Base-by-base conservation (phyloP, 768 basidiomycete genomes). In the Tylopilus vinaceipallidus region DNA sequence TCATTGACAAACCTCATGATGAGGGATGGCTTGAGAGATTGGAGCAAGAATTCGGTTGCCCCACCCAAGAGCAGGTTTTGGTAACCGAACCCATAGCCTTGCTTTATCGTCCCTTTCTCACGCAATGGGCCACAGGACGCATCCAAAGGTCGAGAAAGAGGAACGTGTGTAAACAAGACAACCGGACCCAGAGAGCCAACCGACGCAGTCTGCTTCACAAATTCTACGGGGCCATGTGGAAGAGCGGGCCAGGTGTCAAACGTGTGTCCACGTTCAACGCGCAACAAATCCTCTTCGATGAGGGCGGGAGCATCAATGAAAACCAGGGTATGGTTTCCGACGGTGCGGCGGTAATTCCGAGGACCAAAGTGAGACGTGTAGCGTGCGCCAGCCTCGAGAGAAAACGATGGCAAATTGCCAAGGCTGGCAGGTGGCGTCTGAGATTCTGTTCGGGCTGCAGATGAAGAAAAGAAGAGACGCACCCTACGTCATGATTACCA, bases 401-500 rank as follows among this genome's bases (percentile, higher is more conserved):
- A 75, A 62, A 71, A 72, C 20, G 49, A 48, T 16, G 46, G 14
- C 6, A 58, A 52, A 16, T 56, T 47, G 12, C 71, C 70, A 14
- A 74, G 61, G 22, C 69, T 70, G 45, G 23, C 39, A 34, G 33
- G 34, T 22, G 32, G 24, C 46, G 53, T 8, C 32, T 55, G 35
- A 54, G 27, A n/a, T 27, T 37, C 44, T 19, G 29, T 17, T 34
- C 43, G 19, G 12, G n/a, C 17, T 38, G 11, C 13, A 38, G 41
- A 43, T 13, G 58, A 17, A 51, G 34, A 46, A 16, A 37, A 44
- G 27, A 44, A 16, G 41, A 42, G 27, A 59, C 76, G 50, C 64
- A 89, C 82, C 88, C 90, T 29, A 88, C 75, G 60, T 98, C 95
- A 61, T 94, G 93, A 63, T 98, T 98, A 6, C 95, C 95, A 3